Percentiles rank a stretch among this genome's conserved stretches.
Conservation (phyloP, 208 protist genomes). For the Leptomonas pyrrhocoris region DNA sequence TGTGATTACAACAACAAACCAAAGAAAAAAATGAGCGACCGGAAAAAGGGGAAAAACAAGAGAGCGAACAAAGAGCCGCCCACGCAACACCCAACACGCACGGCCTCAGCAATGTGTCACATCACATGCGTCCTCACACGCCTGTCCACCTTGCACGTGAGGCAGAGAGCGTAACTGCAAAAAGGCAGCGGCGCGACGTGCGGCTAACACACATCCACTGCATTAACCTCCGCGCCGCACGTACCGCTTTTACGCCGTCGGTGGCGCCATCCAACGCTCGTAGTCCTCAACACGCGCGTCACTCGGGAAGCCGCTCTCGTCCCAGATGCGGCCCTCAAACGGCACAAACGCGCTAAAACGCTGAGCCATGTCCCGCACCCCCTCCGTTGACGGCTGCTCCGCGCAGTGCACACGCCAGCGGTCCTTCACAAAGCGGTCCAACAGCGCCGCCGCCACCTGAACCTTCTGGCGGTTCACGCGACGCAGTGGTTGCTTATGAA, state of each 20-base stretch:
- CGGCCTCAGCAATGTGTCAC: too few relatives aligned
- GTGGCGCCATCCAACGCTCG: constrained; percentile 76
- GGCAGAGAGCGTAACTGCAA: too few relatives aligned
- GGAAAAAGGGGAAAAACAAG: constrained; percentile 6
- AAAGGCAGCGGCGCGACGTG: too few relatives aligned
- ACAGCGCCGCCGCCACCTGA: constrained; percentile 68
- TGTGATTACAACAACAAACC: constrained; percentile 6
- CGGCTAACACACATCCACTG: too few relatives aligned
- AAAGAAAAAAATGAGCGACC: neutral
- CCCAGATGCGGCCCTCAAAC: constrained; percentile 66
- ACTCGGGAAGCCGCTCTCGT: constrained; percentile 74
- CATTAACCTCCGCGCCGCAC: neutral
- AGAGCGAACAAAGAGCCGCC: neutral
- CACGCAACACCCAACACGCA: neutral
- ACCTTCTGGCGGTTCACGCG: constrained; percentile 85
- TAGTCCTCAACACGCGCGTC: constrained; percentile 85
- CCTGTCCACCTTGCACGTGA: too few relatives aligned
- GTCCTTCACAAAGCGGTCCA: constrained; percentile 71
- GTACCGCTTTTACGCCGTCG: neutral
- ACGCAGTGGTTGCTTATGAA: constrained; percentile 62
- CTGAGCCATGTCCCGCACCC: constrained; percentile 45
- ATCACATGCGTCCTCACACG: neutral
- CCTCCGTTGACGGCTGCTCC: constrained; percentile 21
- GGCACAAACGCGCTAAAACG: constrained; percentile 61
- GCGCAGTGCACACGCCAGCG: constrained; percentile 31